Percentiles rank a stretch among this genome's conserved stretches.
phyloP scores from a whole-genome alignment of 495 filamentous ascomycete genomes.

The Aspergillus leporis region DNA sequence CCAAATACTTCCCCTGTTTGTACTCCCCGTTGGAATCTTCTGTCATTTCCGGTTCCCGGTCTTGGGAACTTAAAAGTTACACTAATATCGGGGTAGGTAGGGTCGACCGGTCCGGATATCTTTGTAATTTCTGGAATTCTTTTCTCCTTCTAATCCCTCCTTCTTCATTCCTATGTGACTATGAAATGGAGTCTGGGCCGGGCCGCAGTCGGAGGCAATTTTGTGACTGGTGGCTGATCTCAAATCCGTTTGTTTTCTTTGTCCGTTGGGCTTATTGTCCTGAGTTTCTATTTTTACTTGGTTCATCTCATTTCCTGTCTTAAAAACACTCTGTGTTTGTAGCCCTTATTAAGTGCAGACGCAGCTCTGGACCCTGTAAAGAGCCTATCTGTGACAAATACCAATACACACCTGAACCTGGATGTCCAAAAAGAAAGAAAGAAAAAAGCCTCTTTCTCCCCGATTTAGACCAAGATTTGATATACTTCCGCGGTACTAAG shows the following conservation, averaged over 20 bases:
- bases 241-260: not conserved
- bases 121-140: not conserved
- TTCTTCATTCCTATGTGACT: not conserved
- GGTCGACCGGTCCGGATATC: not conserved
- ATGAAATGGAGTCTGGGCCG: not conserved
- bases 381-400: too few relatives aligned
- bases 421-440: not conserved
- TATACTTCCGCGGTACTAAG: not conserved
- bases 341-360: too few relatives aligned
- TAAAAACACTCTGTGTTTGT: not conserved
- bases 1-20: conserved; percentile 5
- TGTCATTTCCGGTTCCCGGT: not conserved
- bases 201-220: not conserved
- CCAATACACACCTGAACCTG: not conserved
- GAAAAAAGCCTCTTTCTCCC: not conserved
- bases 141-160: not conserved
- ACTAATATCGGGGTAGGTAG: conserved; percentile 8
- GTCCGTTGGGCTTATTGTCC: conserved; percentile 8
- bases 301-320: conserved; percentile 2
- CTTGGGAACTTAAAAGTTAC: not conserved
- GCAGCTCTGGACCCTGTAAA: too few relatives aligned
- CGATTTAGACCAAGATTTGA: not conserved
- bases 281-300: not conserved
- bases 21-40: not conserved
- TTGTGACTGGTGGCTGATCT: not conserved